phyloP scores from a whole-genome alignment of 192 early-diverging fungal species.

The Coemansia sp. region DNA sequence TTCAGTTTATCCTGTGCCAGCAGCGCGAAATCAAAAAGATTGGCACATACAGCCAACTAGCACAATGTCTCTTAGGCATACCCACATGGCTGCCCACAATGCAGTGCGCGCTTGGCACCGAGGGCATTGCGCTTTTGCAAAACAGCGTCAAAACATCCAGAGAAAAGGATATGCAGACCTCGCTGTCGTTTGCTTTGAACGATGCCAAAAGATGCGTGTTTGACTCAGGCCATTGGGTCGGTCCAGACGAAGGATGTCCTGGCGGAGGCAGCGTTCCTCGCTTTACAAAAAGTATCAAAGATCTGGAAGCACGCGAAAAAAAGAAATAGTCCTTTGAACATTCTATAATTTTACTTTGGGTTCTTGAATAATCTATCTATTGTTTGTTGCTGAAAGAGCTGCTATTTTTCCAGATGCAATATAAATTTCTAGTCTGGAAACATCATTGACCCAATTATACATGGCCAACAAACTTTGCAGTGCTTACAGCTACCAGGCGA shows the following conservation, averaged over 20 bases:
- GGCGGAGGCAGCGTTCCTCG: slow-evolving; percentile 34
- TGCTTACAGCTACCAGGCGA: no score
- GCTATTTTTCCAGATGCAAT: no score
- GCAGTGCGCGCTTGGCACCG: slow-evolving; percentile 28
- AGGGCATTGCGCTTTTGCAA: slow-evolving; percentile 34
- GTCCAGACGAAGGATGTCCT: slow-evolving; percentile 39
- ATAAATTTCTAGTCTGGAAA: no score
- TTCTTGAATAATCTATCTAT: background rate
- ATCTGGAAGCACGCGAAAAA: background rate
- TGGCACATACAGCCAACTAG: slow-evolving; percentile 32
- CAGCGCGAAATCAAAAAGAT: slow-evolving; percentile 24
- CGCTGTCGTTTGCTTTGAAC: slow-evolving; percentile 46
- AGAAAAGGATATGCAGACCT: slow-evolving; percentile 16
- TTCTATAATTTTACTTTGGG: background rate
- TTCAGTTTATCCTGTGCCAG: slow-evolving; percentile 45
- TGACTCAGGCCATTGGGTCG: slow-evolving; percentile 44
- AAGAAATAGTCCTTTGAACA: background rate
- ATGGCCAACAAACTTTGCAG: no score
- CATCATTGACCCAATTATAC: no score
- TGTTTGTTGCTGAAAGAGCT: no score
- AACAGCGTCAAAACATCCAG: slow-evolving; percentile 15
- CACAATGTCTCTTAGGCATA: slow-evolving; percentile 24
- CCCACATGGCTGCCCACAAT: slow-evolving; percentile 17
- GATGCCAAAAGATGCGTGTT: slow-evolving; percentile 35
- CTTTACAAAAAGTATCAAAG: slow-evolving; percentile 29